A percentile compares a stretch with the other conserved stretches of the same genome.
These are phyloP conservation scores for Fonsecaea multimorphosa DNA, from an alignment of 2,329 filamentous ascomycete species.

Conservation along the genomic window DNA sequence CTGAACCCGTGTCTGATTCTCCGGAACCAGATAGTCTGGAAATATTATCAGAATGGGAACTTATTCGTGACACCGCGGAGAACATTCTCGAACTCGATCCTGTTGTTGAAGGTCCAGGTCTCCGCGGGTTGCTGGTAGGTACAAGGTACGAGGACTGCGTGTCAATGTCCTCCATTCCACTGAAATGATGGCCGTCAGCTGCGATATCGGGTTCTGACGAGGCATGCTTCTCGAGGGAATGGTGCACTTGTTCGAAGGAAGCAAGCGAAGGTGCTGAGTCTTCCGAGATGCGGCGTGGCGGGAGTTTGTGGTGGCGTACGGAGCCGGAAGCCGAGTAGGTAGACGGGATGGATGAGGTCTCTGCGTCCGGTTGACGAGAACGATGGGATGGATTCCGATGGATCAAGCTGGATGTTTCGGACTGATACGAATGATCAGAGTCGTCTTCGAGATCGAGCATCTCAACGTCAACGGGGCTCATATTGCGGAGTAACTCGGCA, in stretches of 20 bases:
- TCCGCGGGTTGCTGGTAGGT: slow-evolving; percentile 17
- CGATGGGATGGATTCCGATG: not conserved
- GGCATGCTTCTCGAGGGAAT: slow-evolving; percentile 2
- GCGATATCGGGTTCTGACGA: slow-evolving; percentile 17
- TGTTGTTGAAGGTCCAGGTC: slow-evolving; percentile 17
- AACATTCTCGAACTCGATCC: slow-evolving; percentile 21
- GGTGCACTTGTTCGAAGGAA: slow-evolving; percentile 22
- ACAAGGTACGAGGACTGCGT: slow-evolving; percentile 22
- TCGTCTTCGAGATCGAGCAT: slow-evolving; percentile 50
- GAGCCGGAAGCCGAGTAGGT: slow-evolving; percentile 31
- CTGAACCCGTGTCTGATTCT: slow-evolving; percentile 14
- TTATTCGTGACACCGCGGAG: slow-evolving; percentile 28
- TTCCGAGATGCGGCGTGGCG: slow-evolving; percentile 33
- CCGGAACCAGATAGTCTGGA: not conserved
- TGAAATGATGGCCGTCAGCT: not conserved
- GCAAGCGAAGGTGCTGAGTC: slow-evolving; percentile 35
- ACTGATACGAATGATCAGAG: slow-evolving; percentile 28
- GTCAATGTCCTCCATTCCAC: slow-evolving; percentile 20
- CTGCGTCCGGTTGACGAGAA: slow-evolving; percentile 8
- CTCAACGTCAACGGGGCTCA: slow-evolving; percentile 68
- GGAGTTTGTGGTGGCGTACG: slow-evolving; percentile 28
- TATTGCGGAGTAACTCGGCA: slow-evolving; percentile 76
- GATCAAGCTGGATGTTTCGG: slow-evolving; percentile 25
- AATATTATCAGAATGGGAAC: slow-evolving; percentile 13
- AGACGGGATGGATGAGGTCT: slow-evolving; percentile 24